Evolutionary conservation across 495 filamentous ascomycete species (phyloP).

Genomic region (Bryoglossum gracile): DNA sequence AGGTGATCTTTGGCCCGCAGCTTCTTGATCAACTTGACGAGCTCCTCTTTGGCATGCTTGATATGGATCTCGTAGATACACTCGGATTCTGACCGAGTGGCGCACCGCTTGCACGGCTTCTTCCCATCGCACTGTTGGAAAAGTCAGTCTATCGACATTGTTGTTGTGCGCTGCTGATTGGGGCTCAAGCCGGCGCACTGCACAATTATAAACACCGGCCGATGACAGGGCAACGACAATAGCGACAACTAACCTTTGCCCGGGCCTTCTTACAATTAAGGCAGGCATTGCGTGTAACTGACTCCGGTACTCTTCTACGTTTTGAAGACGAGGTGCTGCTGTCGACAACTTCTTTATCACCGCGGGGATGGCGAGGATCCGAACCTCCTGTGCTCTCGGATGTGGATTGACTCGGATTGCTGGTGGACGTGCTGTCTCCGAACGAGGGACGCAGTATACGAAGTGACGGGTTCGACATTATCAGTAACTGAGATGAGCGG

Average conservation of each 20-base stretch:
- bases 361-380: conserved; percentile 17
- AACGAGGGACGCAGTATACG: conserved; percentile 21
- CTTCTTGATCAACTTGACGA: conserved; percentile 25
- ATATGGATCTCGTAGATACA: conserved; percentile 26
- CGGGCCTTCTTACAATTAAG: conserved; percentile 25
- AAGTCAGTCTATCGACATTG: background rate
- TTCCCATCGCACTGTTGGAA: conserved; percentile 23
- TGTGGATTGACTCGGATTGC: conserved; percentile 21
- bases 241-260: conserved; percentile 22
- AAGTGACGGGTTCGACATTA: conserved; percentile 18
- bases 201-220: conserved; percentile 62
- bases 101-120: conserved; percentile 24
- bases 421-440: conserved; percentile 18
- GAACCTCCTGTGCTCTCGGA: conserved; percentile 23
- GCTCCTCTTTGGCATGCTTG: conserved; percentile 26
- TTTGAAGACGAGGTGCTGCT: conserved; percentile 14
- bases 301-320: conserved; percentile 22
- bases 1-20: conserved; percentile 25
- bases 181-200: conserved; percentile 39
- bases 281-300: conserved; percentile 26
- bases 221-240: conserved; percentile 4
- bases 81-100: conserved; percentile 18
- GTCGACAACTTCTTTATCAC: conserved; percentile 12
- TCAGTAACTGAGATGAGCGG: too few relatives aligned
- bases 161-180: background rate